Conservation (phyloP, 2,329 filamentous ascomycete genomes). For the Talaromyces rugulosus region DNA sequence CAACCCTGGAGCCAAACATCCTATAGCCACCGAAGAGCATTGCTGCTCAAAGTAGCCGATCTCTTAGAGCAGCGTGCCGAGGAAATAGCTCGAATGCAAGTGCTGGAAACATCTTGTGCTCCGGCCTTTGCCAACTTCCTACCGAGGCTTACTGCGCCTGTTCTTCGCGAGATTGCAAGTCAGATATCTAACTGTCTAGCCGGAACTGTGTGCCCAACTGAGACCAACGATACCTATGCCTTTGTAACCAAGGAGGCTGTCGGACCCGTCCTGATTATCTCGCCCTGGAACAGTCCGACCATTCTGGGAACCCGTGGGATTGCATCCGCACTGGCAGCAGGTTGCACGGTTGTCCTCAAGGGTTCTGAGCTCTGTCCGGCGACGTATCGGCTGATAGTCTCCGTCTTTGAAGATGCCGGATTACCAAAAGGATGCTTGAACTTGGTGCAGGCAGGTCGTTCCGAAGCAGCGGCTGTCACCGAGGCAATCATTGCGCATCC, state of each 20-base stretch:
- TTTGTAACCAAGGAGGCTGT: conserved; percentile 5
- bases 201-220: conserved; percentile 22
- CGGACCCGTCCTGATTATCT: conserved; percentile 7
- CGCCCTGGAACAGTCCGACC: conserved; percentile 14
- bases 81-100: neutral
- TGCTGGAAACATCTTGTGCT: neutral
- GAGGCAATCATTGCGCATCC: conserved; percentile 35
- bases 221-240: conserved; percentile 28
- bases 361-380: conserved; percentile 31
- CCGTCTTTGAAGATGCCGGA: conserved; percentile 39
- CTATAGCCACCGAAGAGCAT: conserved; percentile 1
- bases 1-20: conserved; percentile 3
- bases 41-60: conserved; percentile 3
- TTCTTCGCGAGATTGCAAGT: conserved; percentile 1
- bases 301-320: conserved; percentile 21
- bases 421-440: conserved; percentile 42
- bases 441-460: conserved; percentile 27
- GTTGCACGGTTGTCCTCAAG: conserved; percentile 21
- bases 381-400: conserved; percentile 28
- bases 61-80: neutral
- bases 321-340: conserved; percentile 17
- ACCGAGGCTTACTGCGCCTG: neutral
- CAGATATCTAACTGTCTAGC: conserved; percentile 12
- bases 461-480: conserved; percentile 32
- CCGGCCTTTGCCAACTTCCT: neutral